Evolutionary conservation across 139 green algal genomes (phyloP), one percentile per base, ranked within the genome.

Genomic region (Coccomyxa sp.): DNA sequence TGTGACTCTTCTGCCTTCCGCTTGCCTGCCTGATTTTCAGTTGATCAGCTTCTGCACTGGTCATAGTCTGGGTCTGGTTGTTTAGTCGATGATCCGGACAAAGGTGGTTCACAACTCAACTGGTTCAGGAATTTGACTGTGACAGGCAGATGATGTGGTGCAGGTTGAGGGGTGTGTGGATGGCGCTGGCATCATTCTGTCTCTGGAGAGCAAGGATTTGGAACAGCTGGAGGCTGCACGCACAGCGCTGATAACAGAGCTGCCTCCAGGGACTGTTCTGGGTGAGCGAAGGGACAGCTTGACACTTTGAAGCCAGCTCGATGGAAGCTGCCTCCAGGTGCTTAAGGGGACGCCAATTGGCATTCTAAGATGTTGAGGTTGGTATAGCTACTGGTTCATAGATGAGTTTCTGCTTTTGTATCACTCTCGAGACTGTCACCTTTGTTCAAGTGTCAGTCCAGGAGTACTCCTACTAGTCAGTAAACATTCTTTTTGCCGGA

Each of bases 141-240:
- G 31, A n/a, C 30, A 58, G 31, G 51, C 38, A 17, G 12, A 21
- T 67, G 7, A 51, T 14, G 17, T 38, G 51, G n/a, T 25, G 16
- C 88, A 90, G 86, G 88, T 94, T 57, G 86, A 51, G 17, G 81
- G 74, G 4, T 89, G 93, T 82, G 25, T 59, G 7, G 92, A 95
- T 57, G 88, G 86, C 17, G 82, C 86, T 23, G 81, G 85, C 18
- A 79, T 95, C 30, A 82, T 94, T 45, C 75, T 95, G 58, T 89
- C 86, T 0, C 76, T 95, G 80, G 91, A 95, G 82, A 87, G 88
- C 76, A 93, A 93, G 82, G 79, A 90, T 16, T 1, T 32, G 77
- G 21, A 15, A 13, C 51, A 67, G n/a, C 38, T 80, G 51, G 74
- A 71, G 9, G 38, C 76, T 16, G 77, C 82, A 13, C 21, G 32